Conservation (phyloP, 202 grass and related monocot genomes). For the Saccharum hybrid region DNA sequence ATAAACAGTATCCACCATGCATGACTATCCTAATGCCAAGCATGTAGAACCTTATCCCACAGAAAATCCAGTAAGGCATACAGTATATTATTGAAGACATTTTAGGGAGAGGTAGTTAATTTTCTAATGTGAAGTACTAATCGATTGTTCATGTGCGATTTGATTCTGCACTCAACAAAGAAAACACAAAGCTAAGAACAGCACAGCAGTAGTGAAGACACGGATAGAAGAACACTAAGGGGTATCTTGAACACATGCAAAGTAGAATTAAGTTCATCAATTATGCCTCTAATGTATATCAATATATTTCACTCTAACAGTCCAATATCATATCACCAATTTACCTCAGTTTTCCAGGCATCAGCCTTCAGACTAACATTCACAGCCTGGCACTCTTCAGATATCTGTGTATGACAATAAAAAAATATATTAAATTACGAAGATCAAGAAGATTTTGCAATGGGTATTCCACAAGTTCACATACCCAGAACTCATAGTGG, state of each 20-base stretch:
- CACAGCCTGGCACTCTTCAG: constrained; percentile 87
- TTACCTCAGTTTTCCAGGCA: constrained; percentile 84
- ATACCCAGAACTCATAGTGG: constrained; percentile 97
- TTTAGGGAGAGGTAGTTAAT: constrained; percentile 15
- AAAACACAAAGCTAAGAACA: constrained; percentile 19
- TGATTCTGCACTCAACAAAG: constrained; percentile 25
- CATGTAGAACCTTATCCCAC: background rate
- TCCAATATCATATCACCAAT: constrained; percentile 16
- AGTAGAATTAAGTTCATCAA: constrained; percentile 10
- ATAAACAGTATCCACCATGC: background rate
- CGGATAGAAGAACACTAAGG: constrained; percentile 3
- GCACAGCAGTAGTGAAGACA: background rate
- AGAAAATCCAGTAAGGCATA: constrained; percentile 15
- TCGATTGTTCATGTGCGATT: background rate
- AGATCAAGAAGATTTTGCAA: constrained; percentile 25
- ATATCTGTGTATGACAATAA: constrained; percentile 63
- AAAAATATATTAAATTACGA: constrained; percentile 25
- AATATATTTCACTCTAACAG: background rate
- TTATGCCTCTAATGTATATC: constrained; percentile 9
- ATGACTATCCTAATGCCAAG: constrained; percentile 23
- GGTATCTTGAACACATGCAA: constrained; percentile 9
- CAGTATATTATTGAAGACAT: background rate
- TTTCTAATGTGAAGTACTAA: constrained; percentile 12
- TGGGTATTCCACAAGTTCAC: constrained; percentile 63
- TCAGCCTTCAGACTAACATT: constrained; percentile 90